phyloP scores from a whole-genome alignment of 495 filamentous ascomycete species.

The Podospora australis region DNA sequence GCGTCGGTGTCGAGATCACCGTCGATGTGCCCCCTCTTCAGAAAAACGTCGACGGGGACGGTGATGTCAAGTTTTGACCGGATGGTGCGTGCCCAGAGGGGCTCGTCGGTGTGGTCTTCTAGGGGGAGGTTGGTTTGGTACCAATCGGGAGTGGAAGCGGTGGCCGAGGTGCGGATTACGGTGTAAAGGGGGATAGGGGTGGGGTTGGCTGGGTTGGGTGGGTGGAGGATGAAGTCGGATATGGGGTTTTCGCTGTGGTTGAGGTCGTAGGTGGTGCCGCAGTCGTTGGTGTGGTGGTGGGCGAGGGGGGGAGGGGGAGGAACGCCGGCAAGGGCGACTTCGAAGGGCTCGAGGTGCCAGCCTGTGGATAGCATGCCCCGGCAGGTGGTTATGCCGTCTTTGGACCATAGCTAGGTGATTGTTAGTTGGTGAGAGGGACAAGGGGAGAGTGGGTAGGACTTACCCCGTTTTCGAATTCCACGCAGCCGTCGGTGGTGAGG shows the following conservation, averaged over 20 bases:
- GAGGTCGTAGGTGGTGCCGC: constrained; percentile 32
- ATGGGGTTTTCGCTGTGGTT: constrained; percentile 33
- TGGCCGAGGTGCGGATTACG: constrained; percentile 39
- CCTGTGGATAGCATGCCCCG: constrained; percentile 40
- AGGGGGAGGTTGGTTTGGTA: constrained; percentile 36
- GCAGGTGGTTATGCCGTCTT: constrained; percentile 21
- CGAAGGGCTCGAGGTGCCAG: constrained; percentile 30
- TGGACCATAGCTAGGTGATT: constrained; percentile 39
- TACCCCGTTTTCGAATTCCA: constrained; percentile 42
- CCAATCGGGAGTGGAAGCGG: constrained; percentile 37
- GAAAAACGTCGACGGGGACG: constrained; percentile 24
- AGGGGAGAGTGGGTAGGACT: constrained; percentile 1
- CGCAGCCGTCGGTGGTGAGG: constrained; percentile 38
- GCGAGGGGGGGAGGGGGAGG: not conserved
- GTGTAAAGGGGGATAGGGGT: constrained; percentile 32
- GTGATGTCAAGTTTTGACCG: constrained; percentile 31
- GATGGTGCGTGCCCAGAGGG: constrained; percentile 37
- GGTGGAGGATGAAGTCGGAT: constrained; percentile 39
- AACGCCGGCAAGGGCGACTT: constrained; percentile 25
- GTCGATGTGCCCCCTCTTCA: constrained; percentile 16
- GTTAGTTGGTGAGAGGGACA: no score
- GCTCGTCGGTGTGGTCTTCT: not conserved
- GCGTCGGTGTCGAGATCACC: constrained; percentile 12
- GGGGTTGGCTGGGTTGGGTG: constrained; percentile 25
- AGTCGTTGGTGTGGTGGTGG: constrained; percentile 29